phyloP scores from a whole-genome alignment of 495 filamentous ascomycete genomes.

The Penicillium cosmopolitanum region DNA sequence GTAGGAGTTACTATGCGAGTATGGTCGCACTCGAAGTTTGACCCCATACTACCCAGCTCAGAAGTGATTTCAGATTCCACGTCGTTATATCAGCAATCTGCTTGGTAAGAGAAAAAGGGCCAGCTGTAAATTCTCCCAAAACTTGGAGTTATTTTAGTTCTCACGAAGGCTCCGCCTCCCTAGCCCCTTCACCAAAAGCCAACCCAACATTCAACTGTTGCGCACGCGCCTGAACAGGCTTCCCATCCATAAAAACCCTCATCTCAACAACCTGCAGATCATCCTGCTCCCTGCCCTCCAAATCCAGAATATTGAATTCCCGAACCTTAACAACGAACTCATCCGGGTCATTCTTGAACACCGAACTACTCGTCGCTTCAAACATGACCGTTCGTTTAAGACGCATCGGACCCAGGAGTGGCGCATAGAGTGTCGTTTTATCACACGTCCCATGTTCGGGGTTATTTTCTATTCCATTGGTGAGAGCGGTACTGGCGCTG shows the following conservation, averaged over 20 bases:
- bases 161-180: conserved; percentile 4
- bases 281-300: conserved; percentile 10
- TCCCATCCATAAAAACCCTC: conserved; percentile 27
- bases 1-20: too few relatives aligned
- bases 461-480: background rate
- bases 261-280: conserved; percentile 28
- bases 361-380: conserved; percentile 25
- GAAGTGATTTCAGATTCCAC: too few relatives aligned
- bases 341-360: conserved; percentile 28
- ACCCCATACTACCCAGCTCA: too few relatives aligned
- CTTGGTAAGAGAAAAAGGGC: too few relatives aligned
- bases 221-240: conserved; percentile 26
- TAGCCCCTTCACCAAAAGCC: conserved; percentile 13
- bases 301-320: conserved; percentile 32
- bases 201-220: conserved; percentile 17
- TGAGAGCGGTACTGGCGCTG: background rate
- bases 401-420: conserved; percentile 7
- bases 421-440: conserved; percentile 15
- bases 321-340: conserved; percentile 23
- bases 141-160: too few relatives aligned
- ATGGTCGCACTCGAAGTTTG: too few relatives aligned
- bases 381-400: conserved; percentile 33
- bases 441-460: background rate
- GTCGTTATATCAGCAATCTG: too few relatives aligned
- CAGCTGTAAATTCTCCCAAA: too few relatives aligned